Evolutionary conservation across 108 stramenopile species (phyloP).

Genomic region (Pseudonitzschia delicatissima): DNA sequence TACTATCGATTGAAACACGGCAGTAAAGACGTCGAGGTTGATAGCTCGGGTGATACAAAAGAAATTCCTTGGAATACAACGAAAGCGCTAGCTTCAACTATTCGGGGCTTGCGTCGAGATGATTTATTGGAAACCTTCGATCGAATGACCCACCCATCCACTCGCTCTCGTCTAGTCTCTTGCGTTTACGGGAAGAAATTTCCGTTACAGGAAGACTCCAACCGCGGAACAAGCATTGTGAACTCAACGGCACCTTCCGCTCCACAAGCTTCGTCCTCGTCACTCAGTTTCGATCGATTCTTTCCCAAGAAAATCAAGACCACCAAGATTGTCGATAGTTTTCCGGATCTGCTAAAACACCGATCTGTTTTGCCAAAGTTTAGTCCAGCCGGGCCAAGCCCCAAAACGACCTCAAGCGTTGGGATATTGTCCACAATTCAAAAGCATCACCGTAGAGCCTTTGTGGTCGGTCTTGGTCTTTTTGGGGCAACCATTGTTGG

Average conservation of each 20-base stretch:
- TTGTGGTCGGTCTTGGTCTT: background rate
- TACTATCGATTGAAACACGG: background rate
- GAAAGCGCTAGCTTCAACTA: constrained; percentile 48
- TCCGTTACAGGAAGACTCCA: constrained; percentile 38
- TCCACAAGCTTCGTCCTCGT: background rate
- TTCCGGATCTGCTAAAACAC: constrained; percentile 26
- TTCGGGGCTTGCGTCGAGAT: constrained; percentile 45
- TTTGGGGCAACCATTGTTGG: background rate
- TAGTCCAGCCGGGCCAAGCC: background rate
- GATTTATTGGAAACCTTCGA: constrained; percentile 61
- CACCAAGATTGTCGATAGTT: constrained; percentile 28
- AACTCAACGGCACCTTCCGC: background rate
- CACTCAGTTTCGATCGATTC: background rate
- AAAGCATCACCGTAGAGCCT: background rate
- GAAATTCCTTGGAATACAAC: constrained; percentile 65
- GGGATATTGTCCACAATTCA: background rate
- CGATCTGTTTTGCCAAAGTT: constrained; percentile 20
- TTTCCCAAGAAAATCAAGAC: background rate
- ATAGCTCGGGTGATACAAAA: constrained; percentile 6
- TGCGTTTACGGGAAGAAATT: constrained; percentile 81
- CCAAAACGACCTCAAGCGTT: background rate
- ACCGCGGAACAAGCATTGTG: background rate
- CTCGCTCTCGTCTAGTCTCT: constrained; percentile 56
- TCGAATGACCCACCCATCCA: constrained; percentile 46
- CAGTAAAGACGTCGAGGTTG: background rate